Evolutionary conservation across 345 rosid species (phyloP).

Genomic region (Corchorus olitorius): DNA sequence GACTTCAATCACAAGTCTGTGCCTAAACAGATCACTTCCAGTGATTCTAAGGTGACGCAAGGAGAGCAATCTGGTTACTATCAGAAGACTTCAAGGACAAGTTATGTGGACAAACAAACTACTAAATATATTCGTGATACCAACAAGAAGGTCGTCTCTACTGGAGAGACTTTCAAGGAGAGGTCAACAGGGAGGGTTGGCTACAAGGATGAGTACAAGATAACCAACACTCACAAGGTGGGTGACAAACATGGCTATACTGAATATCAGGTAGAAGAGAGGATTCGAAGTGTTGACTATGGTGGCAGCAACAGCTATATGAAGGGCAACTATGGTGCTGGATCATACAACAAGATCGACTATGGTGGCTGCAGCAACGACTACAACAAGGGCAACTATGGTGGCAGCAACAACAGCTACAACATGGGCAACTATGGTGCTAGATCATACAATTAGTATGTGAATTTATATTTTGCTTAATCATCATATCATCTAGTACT

Average conservation of each 20-base stretch:
- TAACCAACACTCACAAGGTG: conserved; percentile 5
- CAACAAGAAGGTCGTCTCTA: neutral
- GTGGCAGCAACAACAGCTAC: neutral
- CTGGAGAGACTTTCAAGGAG: conserved; percentile 24
- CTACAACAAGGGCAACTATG: neutral
- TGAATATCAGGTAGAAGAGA: conserved; percentile 10
- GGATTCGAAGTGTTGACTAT: conserved; percentile 8
- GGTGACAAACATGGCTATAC: conserved; percentile 23
- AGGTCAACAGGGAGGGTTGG: conserved; percentile 20
- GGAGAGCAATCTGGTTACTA: neutral
- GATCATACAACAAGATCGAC: neutral
- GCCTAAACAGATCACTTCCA: neutral
- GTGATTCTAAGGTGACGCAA: neutral
- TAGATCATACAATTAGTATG: neutral
- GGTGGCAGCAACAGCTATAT: neutral
- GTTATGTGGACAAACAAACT: conserved; percentile 15
- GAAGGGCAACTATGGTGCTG: neutral
- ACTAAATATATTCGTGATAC: neutral
- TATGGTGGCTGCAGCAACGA: neutral
- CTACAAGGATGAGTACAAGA: conserved; percentile 22
- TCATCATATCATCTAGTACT: too few species aligned
- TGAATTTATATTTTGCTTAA: too few species aligned
- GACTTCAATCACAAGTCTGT: neutral
- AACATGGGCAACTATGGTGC: neutral
- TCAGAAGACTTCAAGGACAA: neutral